These are phyloP conservation scores for Gossypium thurberi DNA, from an alignment of 345 rosid genomes.

Conservation along the genomic window DNA sequence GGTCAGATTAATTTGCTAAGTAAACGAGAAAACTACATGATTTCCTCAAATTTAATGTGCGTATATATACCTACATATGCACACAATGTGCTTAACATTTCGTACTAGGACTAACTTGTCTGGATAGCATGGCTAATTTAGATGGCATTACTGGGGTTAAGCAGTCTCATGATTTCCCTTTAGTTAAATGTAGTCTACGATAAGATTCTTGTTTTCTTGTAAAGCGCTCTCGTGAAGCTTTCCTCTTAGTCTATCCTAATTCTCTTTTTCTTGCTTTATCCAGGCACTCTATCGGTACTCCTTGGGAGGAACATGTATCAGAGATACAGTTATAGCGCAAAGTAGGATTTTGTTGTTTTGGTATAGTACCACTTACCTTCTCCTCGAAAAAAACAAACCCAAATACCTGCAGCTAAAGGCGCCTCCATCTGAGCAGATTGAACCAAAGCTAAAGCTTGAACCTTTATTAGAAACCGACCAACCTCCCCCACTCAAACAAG, in stretches of 20 bases:
- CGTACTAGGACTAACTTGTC: not conserved
- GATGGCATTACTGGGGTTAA: not conserved
- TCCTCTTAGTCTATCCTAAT: not conserved
- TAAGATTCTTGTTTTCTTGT: not conserved
- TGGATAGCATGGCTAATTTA: not conserved
- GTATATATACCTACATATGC: not conserved
- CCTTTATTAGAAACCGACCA: slow-evolving; percentile 30
- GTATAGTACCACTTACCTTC: slow-evolving; percentile 80
- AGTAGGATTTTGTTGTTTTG: slow-evolving; percentile 73
- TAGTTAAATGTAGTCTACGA: not conserved
- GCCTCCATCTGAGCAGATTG: slow-evolving; percentile 24
- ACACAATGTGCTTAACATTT: not conserved
- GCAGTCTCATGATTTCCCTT: not conserved
- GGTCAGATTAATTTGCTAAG: not conserved
- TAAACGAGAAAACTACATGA: not conserved
- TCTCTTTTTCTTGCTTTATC: not conserved
- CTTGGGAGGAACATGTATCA: slow-evolving; percentile 56
- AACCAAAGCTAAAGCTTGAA: slow-evolving; percentile 35
- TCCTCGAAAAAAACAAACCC: slow-evolving; percentile 79
- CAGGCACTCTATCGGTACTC: slow-evolving; percentile 88
- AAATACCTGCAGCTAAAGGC: slow-evolving; percentile 74
- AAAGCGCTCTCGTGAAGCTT: not conserved
- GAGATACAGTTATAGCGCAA: slow-evolving; percentile 70
- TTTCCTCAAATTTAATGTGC: not conserved
- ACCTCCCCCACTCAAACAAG: slow-evolving; percentile 21